Conservation (phyloP, 192 early-diverging fungal genomes). For the Kickxella alabastrina region DNA sequence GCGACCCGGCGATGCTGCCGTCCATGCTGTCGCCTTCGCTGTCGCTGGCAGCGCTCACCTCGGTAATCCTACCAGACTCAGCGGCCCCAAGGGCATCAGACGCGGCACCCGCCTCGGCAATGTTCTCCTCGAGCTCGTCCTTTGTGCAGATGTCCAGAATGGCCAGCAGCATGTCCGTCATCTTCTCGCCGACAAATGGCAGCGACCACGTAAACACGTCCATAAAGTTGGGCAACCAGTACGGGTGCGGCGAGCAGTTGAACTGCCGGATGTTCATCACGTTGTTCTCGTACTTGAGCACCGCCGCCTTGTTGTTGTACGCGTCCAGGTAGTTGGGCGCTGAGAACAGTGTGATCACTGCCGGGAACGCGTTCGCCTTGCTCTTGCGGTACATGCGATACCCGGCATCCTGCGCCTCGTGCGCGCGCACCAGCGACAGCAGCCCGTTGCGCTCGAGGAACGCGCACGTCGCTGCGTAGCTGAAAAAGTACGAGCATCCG, state of each 20-base stretch:
- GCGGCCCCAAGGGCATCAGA: not conserved
- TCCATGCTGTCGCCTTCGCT: no score
- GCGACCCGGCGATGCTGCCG: not conserved
- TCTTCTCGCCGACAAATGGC: slow-evolving; percentile 97
- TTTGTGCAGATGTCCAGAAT: slow-evolving; percentile 95
- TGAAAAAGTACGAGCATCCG: slow-evolving; percentile 95
- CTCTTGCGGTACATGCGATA: slow-evolving; percentile 97
- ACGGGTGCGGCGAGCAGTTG: slow-evolving; percentile 93
- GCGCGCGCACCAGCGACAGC: slow-evolving; percentile 92
- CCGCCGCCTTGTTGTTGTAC: slow-evolving; percentile 98
- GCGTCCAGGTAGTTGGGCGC: no score
- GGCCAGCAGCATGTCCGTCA: slow-evolving; percentile 94
- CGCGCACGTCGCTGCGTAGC: slow-evolving; percentile 86
- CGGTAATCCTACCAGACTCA: no score
- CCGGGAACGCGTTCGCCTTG: slow-evolving; percentile 87
- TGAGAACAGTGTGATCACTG: slow-evolving; percentile 98
- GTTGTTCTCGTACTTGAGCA: slow-evolving; percentile 98
- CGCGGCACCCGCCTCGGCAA: slow-evolving; percentile 9
- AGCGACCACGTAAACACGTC: slow-evolving; percentile 98
- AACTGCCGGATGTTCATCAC: slow-evolving; percentile 99
- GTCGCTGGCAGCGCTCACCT: no score
- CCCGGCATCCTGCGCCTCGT: slow-evolving; percentile 96
- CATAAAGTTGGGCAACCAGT: slow-evolving; percentile 99
- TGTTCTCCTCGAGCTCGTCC: slow-evolving; percentile 80
- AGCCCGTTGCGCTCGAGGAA: slow-evolving; percentile 94